A percentile compares a stretch with the other conserved stretches of the same genome.
Evolutionary conservation across 2,329 filamentous ascomycete genomes (phyloP).

Genomic region (Trichoderma semiorbis): DNA sequence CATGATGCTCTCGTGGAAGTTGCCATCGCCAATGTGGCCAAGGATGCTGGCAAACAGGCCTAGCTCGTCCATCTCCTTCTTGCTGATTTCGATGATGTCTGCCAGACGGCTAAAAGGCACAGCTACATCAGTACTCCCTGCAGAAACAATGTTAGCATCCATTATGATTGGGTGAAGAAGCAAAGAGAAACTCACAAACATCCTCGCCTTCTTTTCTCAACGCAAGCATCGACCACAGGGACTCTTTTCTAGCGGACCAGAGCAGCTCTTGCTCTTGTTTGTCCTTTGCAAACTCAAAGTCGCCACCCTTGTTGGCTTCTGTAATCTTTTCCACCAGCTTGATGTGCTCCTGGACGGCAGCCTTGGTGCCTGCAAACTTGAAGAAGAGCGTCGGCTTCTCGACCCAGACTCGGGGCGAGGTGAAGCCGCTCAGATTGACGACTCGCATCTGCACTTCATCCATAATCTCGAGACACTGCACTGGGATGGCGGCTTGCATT

Average conservation of each 20-base stretch:
- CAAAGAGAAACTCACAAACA: conserved; percentile 56
- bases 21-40: conserved; percentile 89
- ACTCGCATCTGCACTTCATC: conserved; percentile 85
- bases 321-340: conserved; percentile 65
- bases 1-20: conserved; percentile 92
- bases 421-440: conserved; percentile 70
- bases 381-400: conserved; percentile 78
- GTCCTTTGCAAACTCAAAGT: conserved; percentile 74
- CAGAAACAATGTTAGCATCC: background rate
- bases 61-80: conserved; percentile 82
- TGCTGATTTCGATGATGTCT: conserved; percentile 76
- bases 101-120: conserved; percentile 74
- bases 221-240: conserved; percentile 78
- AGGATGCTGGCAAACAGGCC: conserved; percentile 84
- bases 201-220: conserved; percentile 63
- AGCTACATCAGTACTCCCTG: conserved; percentile 78
- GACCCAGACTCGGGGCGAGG: conserved; percentile 66
- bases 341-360: conserved; percentile 76
- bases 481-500: conserved; percentile 70
- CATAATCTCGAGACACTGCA: conserved; percentile 82
- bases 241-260: conserved; percentile 79
- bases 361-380: conserved; percentile 78
- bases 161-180: too few relatives aligned
- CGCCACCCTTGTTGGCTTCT: conserved; percentile 58
- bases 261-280: conserved; percentile 68